Evolutionary conservation across 345 rosid species (phyloP).

Genomic region (Euphorbia peplus): DNA sequence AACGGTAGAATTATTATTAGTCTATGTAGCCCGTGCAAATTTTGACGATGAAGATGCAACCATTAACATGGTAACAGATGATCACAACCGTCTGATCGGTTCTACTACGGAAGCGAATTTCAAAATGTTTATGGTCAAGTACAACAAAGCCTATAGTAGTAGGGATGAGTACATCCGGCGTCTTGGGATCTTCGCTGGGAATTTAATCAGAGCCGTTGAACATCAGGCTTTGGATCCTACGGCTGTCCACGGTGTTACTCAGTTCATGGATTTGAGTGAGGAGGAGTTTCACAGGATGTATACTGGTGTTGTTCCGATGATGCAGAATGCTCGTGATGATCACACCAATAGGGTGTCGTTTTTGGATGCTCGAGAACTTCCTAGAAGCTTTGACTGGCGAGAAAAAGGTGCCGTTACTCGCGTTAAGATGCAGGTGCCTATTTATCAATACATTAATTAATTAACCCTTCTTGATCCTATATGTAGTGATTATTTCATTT

Average conservation of each 20-base stretch:
- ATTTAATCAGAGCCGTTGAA: conserved; percentile 65
- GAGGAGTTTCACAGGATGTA: conserved; percentile 68
- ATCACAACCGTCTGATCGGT: conserved; percentile 15
- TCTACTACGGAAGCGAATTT: conserved; percentile 52
- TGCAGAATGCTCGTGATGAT: not conserved
- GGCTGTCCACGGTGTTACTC: conserved; percentile 74
- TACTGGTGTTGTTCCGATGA: conserved; percentile 37
- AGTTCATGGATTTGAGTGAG: conserved; percentile 71
- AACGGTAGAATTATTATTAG: too few species aligned
- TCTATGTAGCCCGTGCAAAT: not conserved
- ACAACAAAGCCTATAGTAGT: conserved; percentile 53
- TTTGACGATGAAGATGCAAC: not conserved
- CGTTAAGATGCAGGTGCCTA: conserved; percentile 69
- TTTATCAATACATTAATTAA: too few species aligned
- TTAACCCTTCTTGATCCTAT: too few species aligned
- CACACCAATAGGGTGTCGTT: conserved; percentile 10
- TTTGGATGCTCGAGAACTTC: conserved; percentile 52
- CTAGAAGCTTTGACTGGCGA: conserved; percentile 79
- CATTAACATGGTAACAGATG: conserved; percentile 18
- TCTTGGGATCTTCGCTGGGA: conserved; percentile 60
- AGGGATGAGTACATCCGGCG: conserved; percentile 71
- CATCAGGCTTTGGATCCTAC: conserved; percentile 77
- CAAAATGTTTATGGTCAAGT: conserved; percentile 49
- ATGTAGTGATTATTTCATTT: too few species aligned
- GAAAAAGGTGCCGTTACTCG: conserved; percentile 85